Percentiles rank a stretch among this genome's conserved stretches.
These are phyloP conservation scores for Aleurites moluccanus DNA, from an alignment of 441 rosid species.

Conservation along the genomic window DNA sequence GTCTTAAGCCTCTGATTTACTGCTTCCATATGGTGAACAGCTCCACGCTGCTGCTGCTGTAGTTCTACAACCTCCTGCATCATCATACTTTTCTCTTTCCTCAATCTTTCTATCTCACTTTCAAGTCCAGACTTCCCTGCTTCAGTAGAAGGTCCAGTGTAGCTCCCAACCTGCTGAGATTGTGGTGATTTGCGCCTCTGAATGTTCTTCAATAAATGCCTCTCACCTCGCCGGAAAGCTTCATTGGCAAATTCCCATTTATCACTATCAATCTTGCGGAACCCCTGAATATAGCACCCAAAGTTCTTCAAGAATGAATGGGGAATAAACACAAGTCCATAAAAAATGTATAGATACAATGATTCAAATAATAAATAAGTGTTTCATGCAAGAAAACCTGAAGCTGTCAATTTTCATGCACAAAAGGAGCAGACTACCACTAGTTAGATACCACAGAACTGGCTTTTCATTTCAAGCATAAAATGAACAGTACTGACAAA, in stretches of 20 bases:
- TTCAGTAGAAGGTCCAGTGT: constrained; percentile 44
- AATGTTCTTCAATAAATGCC: constrained; percentile 71
- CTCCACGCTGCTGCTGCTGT: constrained; percentile 62
- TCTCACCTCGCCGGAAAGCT: constrained; percentile 72
- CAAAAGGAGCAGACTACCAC: constrained; percentile 13
- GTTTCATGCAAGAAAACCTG: constrained; percentile 13
- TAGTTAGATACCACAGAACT: constrained; percentile 15
- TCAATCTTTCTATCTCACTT: constrained; percentile 62
- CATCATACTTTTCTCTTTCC: constrained; percentile 55
- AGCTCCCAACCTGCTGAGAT: constrained; percentile 51
- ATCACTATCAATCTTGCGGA: constrained; percentile 78
- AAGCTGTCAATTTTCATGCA: constrained; percentile 24
- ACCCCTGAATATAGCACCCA: constrained; percentile 65
- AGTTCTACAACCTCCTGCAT: constrained; percentile 81
- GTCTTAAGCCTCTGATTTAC: constrained; percentile 64
- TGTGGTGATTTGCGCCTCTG: constrained; percentile 75
- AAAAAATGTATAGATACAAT: too few species aligned
- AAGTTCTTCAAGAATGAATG: constrained; percentile 36
- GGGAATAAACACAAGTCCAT: constrained; percentile 8
- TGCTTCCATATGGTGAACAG: constrained; percentile 46
- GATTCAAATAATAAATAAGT: neutral
- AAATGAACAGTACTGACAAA: constrained; percentile 12
- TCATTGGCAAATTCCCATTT: constrained; percentile 95
- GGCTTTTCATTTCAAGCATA: constrained; percentile 13
- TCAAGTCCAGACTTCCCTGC: constrained; percentile 43